Evolutionary conservation across 1,284 basidiomycete genomes (phyloP), one percentile per base, ranked within the genome.

Genomic region (Omphalotus olearius): DNA sequence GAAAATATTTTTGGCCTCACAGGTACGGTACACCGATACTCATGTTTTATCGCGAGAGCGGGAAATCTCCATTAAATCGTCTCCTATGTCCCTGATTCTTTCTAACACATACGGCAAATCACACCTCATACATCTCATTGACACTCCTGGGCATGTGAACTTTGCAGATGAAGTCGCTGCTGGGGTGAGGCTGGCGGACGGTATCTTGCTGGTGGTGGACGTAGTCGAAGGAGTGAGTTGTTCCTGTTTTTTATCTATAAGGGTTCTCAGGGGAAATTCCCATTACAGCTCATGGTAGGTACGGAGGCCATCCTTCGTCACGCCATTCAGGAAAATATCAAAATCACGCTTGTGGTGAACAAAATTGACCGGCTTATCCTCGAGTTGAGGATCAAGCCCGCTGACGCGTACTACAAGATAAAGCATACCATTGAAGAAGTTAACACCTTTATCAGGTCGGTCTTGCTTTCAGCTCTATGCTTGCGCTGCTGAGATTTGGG

Each of bases 401-500:
- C 86, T 42, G 97, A 99, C 63, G 97, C 97, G 1, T 99, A 93
- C 75, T 98, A 96, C 75, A 99, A 99, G 77, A 91, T 99, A 60
- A 97, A 93, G 68, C 96, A 98, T 65, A 97, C 96, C 4, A 96
- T 99, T 55, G 97, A 99, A 66, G 97, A 99, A 68, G 88, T 99
- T 55, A 99, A 99, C 69, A 91, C 88, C 1, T 85, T 94, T 67
- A 96, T 98, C 61, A 88, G 91, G 88, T 92, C 53, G 54, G 74
- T 63, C 18, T 28, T 56, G 53, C 43, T 11, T 11, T 57, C 28
- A 3, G 16, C 7, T 49, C 36, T 30, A 36, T 35, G n/a, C 11
- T 23, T 49, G n/a, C 30, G 35, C 18, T 44, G 16, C 51, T 50
- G 40, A 51, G 39, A 56, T 26, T n/a, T 47, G 4, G 6, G 16